Evolutionary conservation across 148 eudicot species (phyloP), one percentile per base, ranked within the genome.

Genomic region (Nyssa sinensis): DNA sequence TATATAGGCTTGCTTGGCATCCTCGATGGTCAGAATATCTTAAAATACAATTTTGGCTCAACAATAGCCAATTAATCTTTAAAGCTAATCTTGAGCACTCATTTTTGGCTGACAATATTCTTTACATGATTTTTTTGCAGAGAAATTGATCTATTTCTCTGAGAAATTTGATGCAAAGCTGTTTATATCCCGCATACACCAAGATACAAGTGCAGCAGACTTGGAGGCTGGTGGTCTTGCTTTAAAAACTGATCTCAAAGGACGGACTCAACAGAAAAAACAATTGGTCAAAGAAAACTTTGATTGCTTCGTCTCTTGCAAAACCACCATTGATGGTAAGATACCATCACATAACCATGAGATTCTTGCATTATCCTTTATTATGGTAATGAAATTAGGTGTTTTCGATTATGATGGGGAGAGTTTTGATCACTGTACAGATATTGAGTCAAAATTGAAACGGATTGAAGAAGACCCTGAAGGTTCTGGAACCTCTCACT

Each of bases 391-490:
- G 12, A 64, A 27, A 58, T 61, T 35, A 63, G 27, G 35, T 8
- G 21, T 35, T 61, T 62, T 64, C 59, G 59, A n/a, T 55, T 55
- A 13, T 55, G 59, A 55, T n/a, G 59, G 19, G 5, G 59, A 55
- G 59, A 55, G 7, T 19, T 25, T 64, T 65, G 30, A 65, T 68
- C 33, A 60, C 75, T 75, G 82, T 75, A 74, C 86, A 96, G 99
- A 96, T 83, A 96, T 96, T 53, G 91, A 96, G 75, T 89, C 93
- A 47, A 96, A 96, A 90, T 70, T 96, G 86, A 93, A 79, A 78
- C 86, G 98, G 72, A 93, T 93, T 79, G 99, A 96, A 87, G 97
- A 96, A 74, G 99, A 96, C 67, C 98, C 97, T 68, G 99, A 96
- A 87, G 98, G 99, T 73, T 85, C 98, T 75, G 99, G 99, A 33